Evolutionary conservation across 1,139 yeast genomes (phyloP).

Genomic region (Candida anutae): DNA sequence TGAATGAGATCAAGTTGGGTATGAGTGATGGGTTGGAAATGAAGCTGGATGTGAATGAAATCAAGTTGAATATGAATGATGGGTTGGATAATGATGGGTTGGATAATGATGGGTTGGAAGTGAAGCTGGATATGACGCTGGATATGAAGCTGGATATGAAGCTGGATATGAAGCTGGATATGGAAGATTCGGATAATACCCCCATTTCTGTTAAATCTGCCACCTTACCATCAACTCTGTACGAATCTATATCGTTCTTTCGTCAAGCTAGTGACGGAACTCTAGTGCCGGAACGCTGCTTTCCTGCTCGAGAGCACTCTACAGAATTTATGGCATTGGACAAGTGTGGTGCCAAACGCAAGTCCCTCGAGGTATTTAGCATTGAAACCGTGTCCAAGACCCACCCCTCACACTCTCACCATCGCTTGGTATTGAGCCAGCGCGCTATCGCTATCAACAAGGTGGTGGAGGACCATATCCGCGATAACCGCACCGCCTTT

Average conservation of each 20-base stretch:
- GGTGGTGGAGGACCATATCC: conserved; percentile 27
- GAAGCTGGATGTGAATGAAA: neutral
- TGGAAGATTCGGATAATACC: no score
- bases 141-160: no score
- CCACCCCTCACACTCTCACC: conserved; percentile 13
- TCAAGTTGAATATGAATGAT: neutral
- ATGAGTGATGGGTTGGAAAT: conserved; percentile 21
- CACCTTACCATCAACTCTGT: no score
- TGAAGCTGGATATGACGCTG: no score
- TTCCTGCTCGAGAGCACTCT: no score
- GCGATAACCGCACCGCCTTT: conserved; percentile 6
- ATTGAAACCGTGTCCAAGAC: conserved; percentile 10
- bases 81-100: no score
- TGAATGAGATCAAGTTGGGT: conserved; percentile 2
- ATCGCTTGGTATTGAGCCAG: conserved; percentile 29
- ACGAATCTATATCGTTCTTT: no score
- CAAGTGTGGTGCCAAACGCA: conserved; percentile 63
- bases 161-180: no score
- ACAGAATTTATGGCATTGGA: conserved; percentile 77
- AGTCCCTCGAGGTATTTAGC: conserved; percentile 39
- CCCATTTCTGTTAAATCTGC: no score
- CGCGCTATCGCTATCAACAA: conserved; percentile 43
- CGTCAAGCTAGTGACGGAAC: no score
- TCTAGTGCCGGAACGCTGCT: no score
- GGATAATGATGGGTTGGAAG: no score